Evolutionary conservation across 2,329 filamentous ascomycete genomes (phyloP).

Genomic region (Beauveria bassiana): DNA sequence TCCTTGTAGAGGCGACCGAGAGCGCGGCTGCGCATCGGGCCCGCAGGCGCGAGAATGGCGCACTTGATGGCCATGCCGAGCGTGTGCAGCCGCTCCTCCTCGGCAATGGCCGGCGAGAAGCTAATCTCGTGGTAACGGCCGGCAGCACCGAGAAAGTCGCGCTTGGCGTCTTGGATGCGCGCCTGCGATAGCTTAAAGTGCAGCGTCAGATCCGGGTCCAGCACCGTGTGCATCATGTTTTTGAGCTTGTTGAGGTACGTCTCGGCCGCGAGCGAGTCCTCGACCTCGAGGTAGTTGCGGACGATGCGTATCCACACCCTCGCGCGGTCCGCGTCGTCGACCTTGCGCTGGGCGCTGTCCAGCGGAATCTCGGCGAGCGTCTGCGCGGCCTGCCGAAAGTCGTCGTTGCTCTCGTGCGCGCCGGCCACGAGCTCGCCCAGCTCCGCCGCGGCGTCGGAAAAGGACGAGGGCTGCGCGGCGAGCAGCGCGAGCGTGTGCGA

Average conservation of each 20-base stretch:
- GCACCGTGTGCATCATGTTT: conserved; percentile 75
- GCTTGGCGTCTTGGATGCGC: conserved; percentile 83
- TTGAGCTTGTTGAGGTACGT: conserved; percentile 91
- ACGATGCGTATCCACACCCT: conserved; percentile 89
- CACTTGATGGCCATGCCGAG: conserved; percentile 85
- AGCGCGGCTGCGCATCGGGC: conserved; percentile 71
- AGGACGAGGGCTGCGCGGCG: conserved; percentile 52
- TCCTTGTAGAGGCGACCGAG: conserved; percentile 89
- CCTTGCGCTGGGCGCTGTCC: conserved; percentile 78
- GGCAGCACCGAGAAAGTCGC: conserved; percentile 81
- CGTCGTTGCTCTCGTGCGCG: conserved; percentile 74
- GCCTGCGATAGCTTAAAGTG: conserved; percentile 90
- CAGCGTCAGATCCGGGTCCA: conserved; percentile 65
- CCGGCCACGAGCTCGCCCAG: conserved; percentile 76
- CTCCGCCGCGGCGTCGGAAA: conserved; percentile 75
- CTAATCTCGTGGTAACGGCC: conserved; percentile 84
- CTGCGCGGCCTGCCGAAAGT: conserved; percentile 71
- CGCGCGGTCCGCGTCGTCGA: conserved; percentile 75
- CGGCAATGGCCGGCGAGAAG: conserved; percentile 68
- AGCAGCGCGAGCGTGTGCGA: conserved; percentile 64
- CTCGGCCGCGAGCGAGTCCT: conserved; percentile 80
- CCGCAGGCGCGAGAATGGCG: conserved; percentile 85
- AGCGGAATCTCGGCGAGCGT: conserved; percentile 77
- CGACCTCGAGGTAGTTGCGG: conserved; percentile 86
- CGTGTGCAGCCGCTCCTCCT: conserved; percentile 77